These are phyloP conservation scores for Delonix regia DNA, from an alignment of 306 rosid genomes.

Conservation along the genomic window DNA sequence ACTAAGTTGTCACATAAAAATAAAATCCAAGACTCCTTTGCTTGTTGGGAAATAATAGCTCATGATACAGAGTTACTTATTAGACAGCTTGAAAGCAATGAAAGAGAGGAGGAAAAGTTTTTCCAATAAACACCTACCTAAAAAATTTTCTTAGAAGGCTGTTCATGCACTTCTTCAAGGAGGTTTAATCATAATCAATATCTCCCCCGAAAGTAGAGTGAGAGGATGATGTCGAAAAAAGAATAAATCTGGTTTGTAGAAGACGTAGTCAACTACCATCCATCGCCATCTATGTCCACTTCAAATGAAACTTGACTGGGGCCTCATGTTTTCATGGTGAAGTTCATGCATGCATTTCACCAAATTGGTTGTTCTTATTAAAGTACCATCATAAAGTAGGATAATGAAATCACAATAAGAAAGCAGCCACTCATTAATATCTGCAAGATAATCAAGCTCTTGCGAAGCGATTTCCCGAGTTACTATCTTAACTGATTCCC, in stretches of 20 bases:
- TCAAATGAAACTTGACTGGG: too few species aligned
- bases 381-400: not conserved
- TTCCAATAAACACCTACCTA: not conserved
- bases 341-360: too few species aligned
- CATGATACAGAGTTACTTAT: not conserved
- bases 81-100: not conserved
- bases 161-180: not conserved
- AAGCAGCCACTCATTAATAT: conserved; percentile 5
- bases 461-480: not conserved
- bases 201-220: not conserved
- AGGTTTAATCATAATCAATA: not conserved
- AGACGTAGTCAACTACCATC: too few species aligned
- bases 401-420: conserved; percentile 27
- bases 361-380: too few species aligned
- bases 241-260: too few species aligned
- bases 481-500: too few species aligned
- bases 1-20: too few species aligned
- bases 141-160: not conserved
- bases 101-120: not conserved
- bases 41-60: not conserved
- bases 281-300: too few species aligned
- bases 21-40: not conserved
- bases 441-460: conserved; percentile 9
- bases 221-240: not conserved
- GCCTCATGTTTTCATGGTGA: too few species aligned